These are phyloP conservation scores for Globisporangium carolinianum DNA, from an alignment of 352 stramenopile species.

Conservation along the genomic window DNA sequence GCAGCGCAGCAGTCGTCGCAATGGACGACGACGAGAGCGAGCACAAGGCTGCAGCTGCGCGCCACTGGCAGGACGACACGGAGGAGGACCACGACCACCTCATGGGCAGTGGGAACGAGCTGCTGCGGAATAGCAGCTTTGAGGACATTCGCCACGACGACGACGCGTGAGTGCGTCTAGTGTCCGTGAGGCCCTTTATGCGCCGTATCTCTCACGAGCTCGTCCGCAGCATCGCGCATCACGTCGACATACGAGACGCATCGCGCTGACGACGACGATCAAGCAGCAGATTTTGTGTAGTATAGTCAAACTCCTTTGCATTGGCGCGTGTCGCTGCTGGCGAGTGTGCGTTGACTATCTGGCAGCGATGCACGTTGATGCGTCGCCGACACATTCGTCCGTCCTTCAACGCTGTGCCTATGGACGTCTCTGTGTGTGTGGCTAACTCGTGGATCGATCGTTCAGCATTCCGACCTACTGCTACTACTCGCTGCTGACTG, in stretches of 20 bases:
- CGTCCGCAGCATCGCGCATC: no score
- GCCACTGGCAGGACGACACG: conserved; percentile 27
- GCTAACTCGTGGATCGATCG: no score
- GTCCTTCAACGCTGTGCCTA: background rate
- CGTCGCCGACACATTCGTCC: background rate
- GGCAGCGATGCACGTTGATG: background rate
- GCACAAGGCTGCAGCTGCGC: conserved; percentile 11
- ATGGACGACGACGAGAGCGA: conserved; percentile 33
- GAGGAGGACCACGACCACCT: conserved; percentile 64
- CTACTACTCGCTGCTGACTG: no score
- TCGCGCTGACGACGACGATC: no score
- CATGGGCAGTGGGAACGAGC: conserved; percentile 70
- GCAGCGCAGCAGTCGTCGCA: conserved; percentile 9
- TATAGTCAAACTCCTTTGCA: conserved; percentile 1
- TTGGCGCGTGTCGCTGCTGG: no score
- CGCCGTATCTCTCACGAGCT: no score
- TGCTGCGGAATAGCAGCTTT: conserved; percentile 53
- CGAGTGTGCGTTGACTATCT: background rate
- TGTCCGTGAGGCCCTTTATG: no score
- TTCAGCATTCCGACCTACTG: no score
- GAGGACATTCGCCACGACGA: conserved; percentile 28
- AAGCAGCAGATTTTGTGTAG: conserved; percentile 6
- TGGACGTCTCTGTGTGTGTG: no score
- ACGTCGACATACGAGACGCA: no score
- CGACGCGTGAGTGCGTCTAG: background rate